Evolutionary conservation across 768 basidiomycete species (phyloP).

Genomic region (Leucosporidium scottii): DNA sequence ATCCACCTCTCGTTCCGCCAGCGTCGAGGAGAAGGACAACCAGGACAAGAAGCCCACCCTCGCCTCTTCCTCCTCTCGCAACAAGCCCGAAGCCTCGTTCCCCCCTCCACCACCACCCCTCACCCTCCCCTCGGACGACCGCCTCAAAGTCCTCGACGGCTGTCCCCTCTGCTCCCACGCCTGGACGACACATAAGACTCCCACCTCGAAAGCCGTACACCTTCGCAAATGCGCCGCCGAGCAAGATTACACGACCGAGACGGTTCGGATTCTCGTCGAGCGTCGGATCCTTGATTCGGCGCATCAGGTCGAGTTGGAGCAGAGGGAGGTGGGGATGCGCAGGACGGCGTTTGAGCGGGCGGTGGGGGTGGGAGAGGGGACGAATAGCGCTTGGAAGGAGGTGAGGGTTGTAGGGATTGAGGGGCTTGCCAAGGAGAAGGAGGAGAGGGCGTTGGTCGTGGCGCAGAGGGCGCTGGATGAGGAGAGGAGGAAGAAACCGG

Average conservation of each 20-base stretch:
- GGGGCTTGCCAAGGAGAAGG: background rate
- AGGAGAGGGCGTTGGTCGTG: background rate
- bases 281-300: conserved; percentile 2
- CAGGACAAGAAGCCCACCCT: no score
- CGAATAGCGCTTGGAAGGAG: background rate
- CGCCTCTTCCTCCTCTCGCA: background rate
- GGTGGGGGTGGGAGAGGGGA: conserved; percentile 24
- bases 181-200: conserved; percentile 9
- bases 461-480: conserved; percentile 17
- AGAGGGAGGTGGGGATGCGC: background rate
- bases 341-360: conserved; percentile 15
- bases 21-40: background rate
- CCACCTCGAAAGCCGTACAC: conserved; percentile 4
- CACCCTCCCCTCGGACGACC: conserved; percentile 15
- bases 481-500: conserved; percentile 9
- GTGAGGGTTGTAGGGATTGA: conserved; percentile 25
- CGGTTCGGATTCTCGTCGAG: conserved; percentile 12
- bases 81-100: background rate
- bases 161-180: conserved; percentile 14
- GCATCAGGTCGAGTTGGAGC: background rate
- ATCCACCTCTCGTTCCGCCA: background rate
- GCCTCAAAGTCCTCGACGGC: conserved; percentile 7
- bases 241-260: background rate
- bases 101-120: background rate
- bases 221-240: conserved; percentile 16